Percentiles rank a stretch among this genome's conserved stretches.
These are phyloP conservation scores for Lactarius deliciosus DNA, from an alignment of 768 basidiomycete genomes.

Conservation along the genomic window DNA sequence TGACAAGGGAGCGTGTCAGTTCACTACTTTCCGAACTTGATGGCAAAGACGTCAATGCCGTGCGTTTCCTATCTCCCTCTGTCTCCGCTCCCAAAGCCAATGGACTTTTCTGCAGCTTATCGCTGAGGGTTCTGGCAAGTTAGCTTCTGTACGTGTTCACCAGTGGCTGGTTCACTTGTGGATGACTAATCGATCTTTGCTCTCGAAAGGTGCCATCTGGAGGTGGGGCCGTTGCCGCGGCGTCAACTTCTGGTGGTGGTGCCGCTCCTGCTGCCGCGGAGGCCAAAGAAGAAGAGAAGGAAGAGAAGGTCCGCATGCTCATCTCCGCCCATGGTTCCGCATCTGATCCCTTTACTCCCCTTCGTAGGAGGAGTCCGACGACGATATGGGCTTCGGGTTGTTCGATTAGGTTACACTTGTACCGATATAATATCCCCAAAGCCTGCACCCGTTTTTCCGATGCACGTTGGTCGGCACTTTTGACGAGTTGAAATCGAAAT, in stretches of 20 bases:
- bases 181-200: conserved; percentile 16
- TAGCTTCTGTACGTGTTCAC: conserved; percentile 76
- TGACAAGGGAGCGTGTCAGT: conserved; percentile 73
- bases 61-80: conserved; percentile 38
- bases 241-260: conserved; percentile 53
- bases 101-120: conserved; percentile 60
- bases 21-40: conserved; percentile 86
- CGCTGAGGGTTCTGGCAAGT: conserved; percentile 87
- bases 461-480: background rate
- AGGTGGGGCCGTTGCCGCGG: conserved; percentile 66
- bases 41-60: conserved; percentile 85
- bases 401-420: conserved; percentile 68
- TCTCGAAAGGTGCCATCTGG: conserved; percentile 82
- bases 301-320: conserved; percentile 65
- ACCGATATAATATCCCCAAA: conserved; percentile 7
- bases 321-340: conserved; percentile 9
- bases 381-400: conserved; percentile 99
- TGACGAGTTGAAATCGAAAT: background rate
- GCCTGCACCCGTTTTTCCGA: conserved; percentile 2
- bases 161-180: background rate
- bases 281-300: conserved; percentile 81
- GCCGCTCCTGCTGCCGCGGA: conserved; percentile 64
- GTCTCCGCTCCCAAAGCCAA: conserved; percentile 4
- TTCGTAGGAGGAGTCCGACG: conserved; percentile 85
- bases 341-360: conserved; percentile 13